A percentile compares a stretch with the other conserved stretches of the same genome.
These are phyloP conservation scores for Dendrocalamus sinicus DNA, from an alignment of 176 grass and related monocot species.

Conservation along the genomic window DNA sequence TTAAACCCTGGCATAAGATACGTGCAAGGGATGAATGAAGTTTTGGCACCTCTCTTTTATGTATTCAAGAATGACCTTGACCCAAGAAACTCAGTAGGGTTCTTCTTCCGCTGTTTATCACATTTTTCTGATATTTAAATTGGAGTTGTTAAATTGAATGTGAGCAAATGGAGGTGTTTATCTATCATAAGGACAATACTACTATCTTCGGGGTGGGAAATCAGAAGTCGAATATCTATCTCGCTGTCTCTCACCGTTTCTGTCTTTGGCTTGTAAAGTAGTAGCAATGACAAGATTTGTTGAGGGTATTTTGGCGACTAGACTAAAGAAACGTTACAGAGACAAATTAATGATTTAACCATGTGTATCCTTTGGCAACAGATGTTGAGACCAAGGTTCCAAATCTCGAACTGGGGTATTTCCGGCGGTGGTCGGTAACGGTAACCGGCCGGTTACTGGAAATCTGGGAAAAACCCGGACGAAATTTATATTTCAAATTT, in stretches of 20 bases:
- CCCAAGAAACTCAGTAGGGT: constrained; percentile 64
- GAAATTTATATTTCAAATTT: too few relatives aligned
- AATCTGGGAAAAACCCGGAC: too few relatives aligned
- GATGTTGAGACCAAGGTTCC: too few relatives aligned
- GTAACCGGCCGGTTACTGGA: too few relatives aligned
- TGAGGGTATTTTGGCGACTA: neutral
- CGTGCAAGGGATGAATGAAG: constrained; percentile 99
- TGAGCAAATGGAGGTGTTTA: neutral
- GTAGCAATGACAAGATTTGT: neutral
- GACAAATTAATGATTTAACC: neutral
- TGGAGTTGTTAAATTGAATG: neutral
- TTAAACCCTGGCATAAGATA: constrained; percentile 87
- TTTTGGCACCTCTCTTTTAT: constrained; percentile 89
- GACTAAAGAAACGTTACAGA: neutral
- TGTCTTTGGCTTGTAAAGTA: neutral
- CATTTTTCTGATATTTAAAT: neutral
- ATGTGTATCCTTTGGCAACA: neutral
- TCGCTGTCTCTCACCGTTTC: neutral
- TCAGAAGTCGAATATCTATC: neutral
- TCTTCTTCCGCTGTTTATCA: constrained; percentile 14
- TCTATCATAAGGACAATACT: neutral
- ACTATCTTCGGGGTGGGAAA: neutral
- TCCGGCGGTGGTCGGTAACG: too few relatives aligned
- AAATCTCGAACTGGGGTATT: too few relatives aligned
- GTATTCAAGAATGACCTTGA: constrained; percentile 70